Percentiles rank a stretch among this genome's conserved stretches.
Evolutionary conservation across 2,329 filamentous ascomycete species (phyloP).

Genomic region (Ilyonectria robusta): DNA sequence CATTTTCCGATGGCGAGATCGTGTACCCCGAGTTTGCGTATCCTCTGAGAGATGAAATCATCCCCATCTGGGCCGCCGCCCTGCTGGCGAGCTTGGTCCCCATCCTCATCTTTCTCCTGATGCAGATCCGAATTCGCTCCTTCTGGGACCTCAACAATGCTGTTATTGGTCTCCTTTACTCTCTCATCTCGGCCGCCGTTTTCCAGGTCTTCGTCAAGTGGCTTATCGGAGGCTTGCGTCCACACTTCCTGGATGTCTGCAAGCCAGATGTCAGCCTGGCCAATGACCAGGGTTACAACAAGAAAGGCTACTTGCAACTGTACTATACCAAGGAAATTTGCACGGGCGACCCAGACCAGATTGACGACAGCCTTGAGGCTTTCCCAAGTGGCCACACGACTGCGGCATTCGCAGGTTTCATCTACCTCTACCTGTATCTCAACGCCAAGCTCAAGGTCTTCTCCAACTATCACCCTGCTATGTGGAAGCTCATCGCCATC

Average conservation of each 20-base stretch:
- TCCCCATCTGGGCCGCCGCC: slow-evolving; percentile 80
- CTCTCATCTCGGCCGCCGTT: slow-evolving; percentile 78
- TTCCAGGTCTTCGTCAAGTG: slow-evolving; percentile 85
- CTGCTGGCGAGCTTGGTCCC: slow-evolving; percentile 76
- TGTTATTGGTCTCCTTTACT: slow-evolving; percentile 77
- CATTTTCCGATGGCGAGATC: slow-evolving; percentile 76
- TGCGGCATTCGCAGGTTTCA: slow-evolving; percentile 79
- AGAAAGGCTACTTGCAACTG: slow-evolving; percentile 68
- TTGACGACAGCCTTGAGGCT: slow-evolving; percentile 78
- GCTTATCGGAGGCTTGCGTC: slow-evolving; percentile 80
- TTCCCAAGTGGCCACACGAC: slow-evolving; percentile 83
- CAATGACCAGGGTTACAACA: slow-evolving; percentile 57
- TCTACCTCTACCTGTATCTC: slow-evolving; percentile 80
- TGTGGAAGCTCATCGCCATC: slow-evolving; percentile 79
- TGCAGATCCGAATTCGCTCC: slow-evolving; percentile 77
- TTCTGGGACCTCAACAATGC: slow-evolving; percentile 83
- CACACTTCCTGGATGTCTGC: slow-evolving; percentile 80
- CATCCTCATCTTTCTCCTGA: slow-evolving; percentile 73
- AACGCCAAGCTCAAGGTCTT: slow-evolving; percentile 86
- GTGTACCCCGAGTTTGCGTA: slow-evolving; percentile 81
- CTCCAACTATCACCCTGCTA: slow-evolving; percentile 78
- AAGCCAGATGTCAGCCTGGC: slow-evolving; percentile 62
- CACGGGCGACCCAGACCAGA: slow-evolving; percentile 74
- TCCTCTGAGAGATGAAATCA: slow-evolving; percentile 77
- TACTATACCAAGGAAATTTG: slow-evolving; percentile 81